Conservation (phyloP, 129 eudicot species). For the Flaveria linearis region DNA sequence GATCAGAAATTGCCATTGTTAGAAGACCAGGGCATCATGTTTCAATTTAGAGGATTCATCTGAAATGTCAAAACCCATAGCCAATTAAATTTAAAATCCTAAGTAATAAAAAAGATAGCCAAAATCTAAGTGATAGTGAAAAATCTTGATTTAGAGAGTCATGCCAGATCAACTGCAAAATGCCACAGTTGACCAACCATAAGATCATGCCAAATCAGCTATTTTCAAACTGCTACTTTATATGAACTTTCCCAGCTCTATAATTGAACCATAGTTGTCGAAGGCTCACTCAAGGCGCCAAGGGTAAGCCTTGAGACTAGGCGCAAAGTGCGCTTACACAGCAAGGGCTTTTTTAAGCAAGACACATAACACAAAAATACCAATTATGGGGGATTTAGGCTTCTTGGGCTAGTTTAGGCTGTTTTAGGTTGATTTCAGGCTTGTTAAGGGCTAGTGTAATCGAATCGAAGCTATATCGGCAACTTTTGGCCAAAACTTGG, state of each 20-base stretch:
- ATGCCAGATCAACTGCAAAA: conserved; percentile 11
- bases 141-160: not conserved
- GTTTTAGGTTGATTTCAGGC: no score
- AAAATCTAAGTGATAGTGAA: not conserved
- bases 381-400: no score
- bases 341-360: no score
- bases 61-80: conserved; percentile 38
- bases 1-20: conserved; percentile 85
- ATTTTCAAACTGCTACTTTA: not conserved
- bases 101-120: conserved; percentile 2
- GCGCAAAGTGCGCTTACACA: no score
- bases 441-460: no score
- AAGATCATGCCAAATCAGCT: conserved; percentile 1
- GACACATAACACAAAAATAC: no score
- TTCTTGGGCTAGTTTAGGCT: no score
- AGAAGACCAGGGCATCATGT: conserved; percentile 87
- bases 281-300: no score
- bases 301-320: no score
- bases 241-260: not conserved
- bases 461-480: no score
- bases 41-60: conserved; percentile 82
- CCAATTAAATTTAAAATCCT: not conserved
- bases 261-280: no score
- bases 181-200: not conserved
- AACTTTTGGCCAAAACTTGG: no score